Conservation (phyloP, 495 filamentous ascomycete genomes). For the Aspergillus olivimuriae region DNA sequence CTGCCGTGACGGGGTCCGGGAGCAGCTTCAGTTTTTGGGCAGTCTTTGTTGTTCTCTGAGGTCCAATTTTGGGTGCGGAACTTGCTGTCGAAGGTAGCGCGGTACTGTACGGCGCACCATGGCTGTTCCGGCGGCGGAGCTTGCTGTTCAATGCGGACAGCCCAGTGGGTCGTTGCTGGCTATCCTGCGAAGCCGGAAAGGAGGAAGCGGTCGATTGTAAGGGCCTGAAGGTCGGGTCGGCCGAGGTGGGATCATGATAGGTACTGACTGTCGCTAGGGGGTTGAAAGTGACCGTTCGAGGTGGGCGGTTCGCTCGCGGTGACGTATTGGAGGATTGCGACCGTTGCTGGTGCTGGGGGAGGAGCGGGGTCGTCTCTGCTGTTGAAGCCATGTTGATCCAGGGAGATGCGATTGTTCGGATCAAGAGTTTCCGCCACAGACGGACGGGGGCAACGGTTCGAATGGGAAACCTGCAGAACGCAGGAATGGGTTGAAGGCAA, state of each 20-base stretch:
- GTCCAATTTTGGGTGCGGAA: constrained; percentile 73
- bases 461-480: not conserved
- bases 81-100: constrained; percentile 34
- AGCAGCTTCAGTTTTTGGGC: constrained; percentile 94
- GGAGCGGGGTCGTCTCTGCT: constrained; percentile 41
- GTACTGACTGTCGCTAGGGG: constrained; percentile 56
- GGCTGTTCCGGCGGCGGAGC: constrained; percentile 77
- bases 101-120: constrained; percentile 54
- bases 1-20: constrained; percentile 78
- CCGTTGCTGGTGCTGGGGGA: constrained; percentile 35
- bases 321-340: constrained; percentile 30
- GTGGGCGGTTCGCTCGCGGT: constrained; percentile 34
- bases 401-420: not conserved
- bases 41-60: constrained; percentile 89
- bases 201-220: constrained; percentile 35
- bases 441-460: constrained; percentile 1
- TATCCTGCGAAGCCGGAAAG: constrained; percentile 26
- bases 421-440: constrained; percentile 20
- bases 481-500: constrained; percentile 3
- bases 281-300: constrained; percentile 66
- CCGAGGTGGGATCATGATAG: constrained; percentile 39
- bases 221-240: constrained; percentile 38
- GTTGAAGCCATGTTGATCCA: constrained; percentile 30
- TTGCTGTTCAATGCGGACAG: constrained; percentile 81
- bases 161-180: constrained; percentile 32